Base-by-base conservation (phyloP, 805 yeast genomes). In the Schwanniomyces pseudopolymorphus region DNA sequence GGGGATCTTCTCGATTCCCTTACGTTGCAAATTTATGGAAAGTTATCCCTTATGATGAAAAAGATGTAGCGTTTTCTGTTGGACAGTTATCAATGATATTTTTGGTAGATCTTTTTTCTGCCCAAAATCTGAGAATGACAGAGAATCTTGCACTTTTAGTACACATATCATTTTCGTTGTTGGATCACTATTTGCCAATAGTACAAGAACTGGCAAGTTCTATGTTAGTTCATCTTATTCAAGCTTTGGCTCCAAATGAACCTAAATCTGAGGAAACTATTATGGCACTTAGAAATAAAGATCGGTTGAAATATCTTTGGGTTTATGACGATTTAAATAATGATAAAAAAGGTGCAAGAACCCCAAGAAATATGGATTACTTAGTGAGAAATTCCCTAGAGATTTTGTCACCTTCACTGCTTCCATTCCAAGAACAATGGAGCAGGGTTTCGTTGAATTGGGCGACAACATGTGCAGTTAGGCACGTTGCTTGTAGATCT, bases 401-500 rank as follows among this genome's bases (percentile, higher is more conserved):
- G 20, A 74, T 87, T 0, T 81, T 89, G 54, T 52, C 69, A 6
- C 67, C 74, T 0, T 63, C 73, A 0, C 65, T 69, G 20, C 65
- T 69, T 1, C 79, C 83, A 0, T 69, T 90, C 35, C 95, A 86
- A 60, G 79, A 79, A 36, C 87, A 85, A 42, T 94, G 99, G 99
- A 85, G 96, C 42, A 71, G 84, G 27, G 81, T 80, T 3, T 85
- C 98, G 0, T 72, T 95, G 28, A 75, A 78, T 24, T 94, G 99
- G 99, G 97, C 99, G 0, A 94, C 99, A 0, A 85, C 96, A 1
- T 94, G 98, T 69, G 95, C 97, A 2, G 98, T 92, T 1, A 78
- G 97, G 58, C 99, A 95, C 61, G 80, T 94, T 54, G 99, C 99
- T 0, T 94, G 99, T 54, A 78, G 99, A 21, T 91, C 98, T 0